phyloP scores from a whole-genome alignment of 192 early-diverging fungal genomes.

The Coemansia sp. region DNA sequence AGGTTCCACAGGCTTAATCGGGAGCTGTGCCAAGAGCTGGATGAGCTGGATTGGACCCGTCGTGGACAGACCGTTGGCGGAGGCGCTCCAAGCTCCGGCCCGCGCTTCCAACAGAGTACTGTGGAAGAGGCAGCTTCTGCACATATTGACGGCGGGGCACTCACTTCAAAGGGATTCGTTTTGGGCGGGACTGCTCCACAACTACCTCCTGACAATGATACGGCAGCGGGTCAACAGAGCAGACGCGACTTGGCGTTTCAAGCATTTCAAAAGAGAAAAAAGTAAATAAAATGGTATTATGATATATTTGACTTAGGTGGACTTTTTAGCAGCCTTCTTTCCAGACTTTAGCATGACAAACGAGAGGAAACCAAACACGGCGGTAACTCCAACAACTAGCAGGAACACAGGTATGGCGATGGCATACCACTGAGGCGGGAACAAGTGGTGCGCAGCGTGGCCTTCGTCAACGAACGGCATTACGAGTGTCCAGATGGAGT shows the following conservation, averaged over 20 bases:
- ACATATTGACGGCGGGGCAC: constrained; percentile 42
- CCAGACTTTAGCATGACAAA: constrained; percentile 83
- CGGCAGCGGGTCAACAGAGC: background rate
- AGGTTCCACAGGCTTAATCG: constrained; percentile 44
- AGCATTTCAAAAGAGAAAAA: constrained; percentile 18
- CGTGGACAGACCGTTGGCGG: constrained; percentile 27
- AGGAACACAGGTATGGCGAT: constrained; percentile 85
- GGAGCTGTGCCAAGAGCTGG: constrained; percentile 43
- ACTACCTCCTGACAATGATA: constrained; percentile 6
- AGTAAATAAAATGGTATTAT: constrained; percentile 13
- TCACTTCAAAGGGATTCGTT: constrained; percentile 36
- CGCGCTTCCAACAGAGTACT: constrained; percentile 20
- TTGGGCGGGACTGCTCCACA: constrained; percentile 40
- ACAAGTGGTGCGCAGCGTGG: constrained; percentile 74
- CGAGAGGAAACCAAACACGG: constrained; percentile 77
- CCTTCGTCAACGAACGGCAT: constrained; percentile 85
- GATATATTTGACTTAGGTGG: constrained; percentile 44
- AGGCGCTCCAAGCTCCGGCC: background rate
- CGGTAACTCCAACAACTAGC: constrained; percentile 77
- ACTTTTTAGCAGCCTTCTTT: constrained; percentile 76
- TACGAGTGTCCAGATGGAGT: constrained; percentile 88
- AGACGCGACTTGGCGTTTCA: constrained; percentile 36
- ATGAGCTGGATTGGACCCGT: constrained; percentile 51
- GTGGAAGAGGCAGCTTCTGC: background rate
- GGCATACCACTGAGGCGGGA: constrained; percentile 85